Percentiles rank a stretch among this genome's conserved stretches.
These are phyloP conservation scores for Dothidotthia symphoricarpi DNA, from an alignment of 2,329 filamentous ascomycete genomes.

Conservation along the genomic window DNA sequence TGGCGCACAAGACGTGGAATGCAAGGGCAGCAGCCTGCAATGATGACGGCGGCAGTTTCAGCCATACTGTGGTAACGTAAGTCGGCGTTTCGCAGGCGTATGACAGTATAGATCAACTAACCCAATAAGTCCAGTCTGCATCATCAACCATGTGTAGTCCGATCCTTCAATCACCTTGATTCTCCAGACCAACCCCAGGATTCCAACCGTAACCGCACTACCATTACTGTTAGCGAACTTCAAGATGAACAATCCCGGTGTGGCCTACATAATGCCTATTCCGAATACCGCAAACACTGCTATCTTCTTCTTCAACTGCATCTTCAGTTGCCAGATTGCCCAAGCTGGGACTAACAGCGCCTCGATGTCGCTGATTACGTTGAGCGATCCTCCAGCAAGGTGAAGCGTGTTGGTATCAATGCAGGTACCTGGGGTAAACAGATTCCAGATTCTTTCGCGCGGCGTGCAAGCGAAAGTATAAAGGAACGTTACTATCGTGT, in stretches of 20 bases:
- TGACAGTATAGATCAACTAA: background rate
- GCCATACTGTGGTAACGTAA: conserved; percentile 1
- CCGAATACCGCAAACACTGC: background rate
- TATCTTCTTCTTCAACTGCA: conserved; percentile 11
- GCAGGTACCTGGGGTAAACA: conserved; percentile 5
- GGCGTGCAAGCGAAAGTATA: conserved; percentile 15
- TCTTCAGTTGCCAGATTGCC: conserved; percentile 11
- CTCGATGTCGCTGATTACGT: conserved; percentile 13
- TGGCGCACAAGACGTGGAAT: conserved; percentile 2
- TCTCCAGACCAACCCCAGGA: too few relatives aligned
- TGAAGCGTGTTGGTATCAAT: conserved; percentile 7
- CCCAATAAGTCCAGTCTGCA: background rate
- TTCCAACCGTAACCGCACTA: too few relatives aligned
- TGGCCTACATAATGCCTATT: too few relatives aligned
- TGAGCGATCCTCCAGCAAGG: conserved; percentile 11
- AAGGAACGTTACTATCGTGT: conserved; percentile 10
- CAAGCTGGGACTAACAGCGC: conserved; percentile 14
- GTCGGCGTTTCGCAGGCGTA: background rate
- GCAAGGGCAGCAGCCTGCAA: conserved; percentile 7
- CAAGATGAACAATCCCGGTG: too few relatives aligned
- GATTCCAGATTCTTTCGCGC: conserved; percentile 8
- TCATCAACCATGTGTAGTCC: conserved; percentile 3
- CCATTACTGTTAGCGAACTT: too few relatives aligned
- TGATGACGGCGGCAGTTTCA: conserved; percentile 5
- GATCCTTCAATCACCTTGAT: background rate